A percentile compares a stretch with the other conserved stretches of the same genome.
These are phyloP conservation scores for Trichophyton benhamiae DNA, from an alignment of 2,329 filamentous ascomycete genomes.

Conservation along the genomic window DNA sequence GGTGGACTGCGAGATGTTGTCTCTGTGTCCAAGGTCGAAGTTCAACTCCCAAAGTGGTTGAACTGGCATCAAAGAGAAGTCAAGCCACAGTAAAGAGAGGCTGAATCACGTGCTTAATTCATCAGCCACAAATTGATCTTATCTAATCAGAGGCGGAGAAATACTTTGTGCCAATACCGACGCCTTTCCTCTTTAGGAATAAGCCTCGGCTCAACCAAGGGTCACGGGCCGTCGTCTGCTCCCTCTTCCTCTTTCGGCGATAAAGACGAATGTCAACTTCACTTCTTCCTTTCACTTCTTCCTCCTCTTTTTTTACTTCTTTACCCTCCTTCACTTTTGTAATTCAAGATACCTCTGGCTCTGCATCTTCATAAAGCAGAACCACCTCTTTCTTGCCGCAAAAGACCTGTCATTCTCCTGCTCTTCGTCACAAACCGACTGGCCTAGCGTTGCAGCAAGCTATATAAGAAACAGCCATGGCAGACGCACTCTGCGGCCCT, in stretches of 20 bases:
- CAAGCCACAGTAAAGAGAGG: neutral
- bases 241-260: slow-evolving; percentile 1
- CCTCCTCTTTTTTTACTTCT: neutral
- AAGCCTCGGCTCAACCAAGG: neutral
- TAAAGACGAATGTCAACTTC: neutral
- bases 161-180: neutral
- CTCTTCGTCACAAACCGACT: neutral
- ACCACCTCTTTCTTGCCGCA: neutral
- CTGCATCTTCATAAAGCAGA: neutral
- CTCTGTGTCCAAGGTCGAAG: too few species aligned
- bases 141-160: neutral
- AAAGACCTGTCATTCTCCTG: neutral
- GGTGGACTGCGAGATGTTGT: too few species aligned
- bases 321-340: neutral
- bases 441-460: neutral
- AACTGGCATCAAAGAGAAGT: neutral
- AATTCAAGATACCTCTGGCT: neutral
- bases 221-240: neutral
- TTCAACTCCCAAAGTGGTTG: neutral
- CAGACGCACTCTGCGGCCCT: slow-evolving; percentile 58
- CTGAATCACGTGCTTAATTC: neutral
- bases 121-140: neutral
- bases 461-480: slow-evolving; percentile 38
- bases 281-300: neutral
- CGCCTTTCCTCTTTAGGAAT: neutral